Evolutionary conservation across 2,329 filamentous ascomycete genomes (phyloP).

Genomic region (Alternaria postmessia): DNA sequence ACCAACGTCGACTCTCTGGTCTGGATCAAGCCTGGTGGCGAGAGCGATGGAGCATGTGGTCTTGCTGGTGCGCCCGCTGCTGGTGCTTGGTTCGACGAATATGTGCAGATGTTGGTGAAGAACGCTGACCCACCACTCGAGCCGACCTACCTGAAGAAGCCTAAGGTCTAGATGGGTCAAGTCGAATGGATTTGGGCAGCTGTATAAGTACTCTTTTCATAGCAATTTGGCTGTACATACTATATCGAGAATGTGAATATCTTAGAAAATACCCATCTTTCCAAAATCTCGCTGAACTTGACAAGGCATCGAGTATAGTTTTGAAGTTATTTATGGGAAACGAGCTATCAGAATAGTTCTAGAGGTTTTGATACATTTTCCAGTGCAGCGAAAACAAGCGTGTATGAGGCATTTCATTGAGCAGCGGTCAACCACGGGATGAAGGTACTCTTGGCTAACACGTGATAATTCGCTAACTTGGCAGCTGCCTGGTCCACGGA

Average conservation of each 20-base stretch:
- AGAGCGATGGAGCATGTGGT: slow-evolving; percentile 39
- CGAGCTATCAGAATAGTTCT: too few relatives aligned
- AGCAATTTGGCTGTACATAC: not conserved
- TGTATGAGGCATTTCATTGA: too few relatives aligned
- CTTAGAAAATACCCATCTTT: too few relatives aligned
- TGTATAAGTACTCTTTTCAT: not conserved
- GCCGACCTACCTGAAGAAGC: slow-evolving; percentile 32
- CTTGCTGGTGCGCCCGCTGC: slow-evolving; percentile 36
- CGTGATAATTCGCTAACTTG: not conserved
- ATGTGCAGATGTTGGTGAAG: slow-evolving; percentile 40
- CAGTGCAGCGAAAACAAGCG: too few relatives aligned
- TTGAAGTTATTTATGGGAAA: too few relatives aligned
- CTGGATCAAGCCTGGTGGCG: slow-evolving; percentile 44
- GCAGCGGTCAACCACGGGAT: too few relatives aligned
- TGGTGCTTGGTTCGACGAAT: slow-evolving; percentile 41
- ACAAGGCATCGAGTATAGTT: too few relatives aligned
- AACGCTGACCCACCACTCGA: slow-evolving; percentile 33
- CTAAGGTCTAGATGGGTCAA: not conserved
- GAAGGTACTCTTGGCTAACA: not conserved
- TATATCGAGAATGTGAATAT: not conserved
- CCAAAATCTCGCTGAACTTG: too few relatives aligned
- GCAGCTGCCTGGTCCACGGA: not conserved
- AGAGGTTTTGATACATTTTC: too few relatives aligned
- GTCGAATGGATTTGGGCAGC: not conserved
- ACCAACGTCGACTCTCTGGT: slow-evolving; percentile 39